Conservation (phyloP, 495 filamentous ascomycete species). For the Penicillium subrubescens region DNA sequence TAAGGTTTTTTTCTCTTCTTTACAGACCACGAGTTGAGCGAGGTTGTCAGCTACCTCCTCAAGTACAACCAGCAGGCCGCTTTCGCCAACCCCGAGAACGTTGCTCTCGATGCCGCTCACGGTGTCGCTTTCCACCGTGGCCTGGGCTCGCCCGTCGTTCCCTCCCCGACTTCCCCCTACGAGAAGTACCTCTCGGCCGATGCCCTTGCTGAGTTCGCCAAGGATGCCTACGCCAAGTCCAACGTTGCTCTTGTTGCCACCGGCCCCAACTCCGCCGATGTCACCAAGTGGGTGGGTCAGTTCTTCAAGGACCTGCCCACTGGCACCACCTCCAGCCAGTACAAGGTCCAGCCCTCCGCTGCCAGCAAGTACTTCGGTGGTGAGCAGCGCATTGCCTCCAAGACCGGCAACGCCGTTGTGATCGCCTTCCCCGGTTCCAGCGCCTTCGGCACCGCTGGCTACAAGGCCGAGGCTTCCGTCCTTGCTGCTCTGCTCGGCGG, state of each 20-base stretch:
- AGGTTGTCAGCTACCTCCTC: conserved; percentile 76
- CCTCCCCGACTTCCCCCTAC: conserved; percentile 66
- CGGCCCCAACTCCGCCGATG: conserved; percentile 71
- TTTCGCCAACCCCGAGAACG: conserved; percentile 61
- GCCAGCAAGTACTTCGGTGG: conserved; percentile 89
- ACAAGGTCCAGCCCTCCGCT: conserved; percentile 40
- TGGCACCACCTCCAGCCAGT: conserved; percentile 36
- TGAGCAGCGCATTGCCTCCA: conserved; percentile 84
- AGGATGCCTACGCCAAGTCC: conserved; percentile 77
- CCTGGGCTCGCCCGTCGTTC: conserved; percentile 75
- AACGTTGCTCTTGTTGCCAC: conserved; percentile 92
- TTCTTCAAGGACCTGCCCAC: conserved; percentile 69
- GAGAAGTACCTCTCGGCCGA: conserved; percentile 76
- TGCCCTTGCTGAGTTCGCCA: conserved; percentile 69
- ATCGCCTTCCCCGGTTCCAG: conserved; percentile 91
- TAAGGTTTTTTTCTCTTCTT: conserved; percentile 9
- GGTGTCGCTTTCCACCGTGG: conserved; percentile 91
- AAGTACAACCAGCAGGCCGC: conserved; percentile 69
- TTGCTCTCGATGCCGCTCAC: conserved; percentile 86
- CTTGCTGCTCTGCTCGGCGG: conserved; percentile 90
- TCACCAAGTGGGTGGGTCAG: conserved; percentile 89
- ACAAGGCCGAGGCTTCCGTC: conserved; percentile 88
- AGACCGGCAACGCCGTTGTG: conserved; percentile 72
- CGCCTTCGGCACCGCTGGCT: conserved; percentile 65
- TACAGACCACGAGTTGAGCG: conserved; percentile 81